Base-by-base conservation (phyloP, 495 filamentous ascomycete species). In the Aspergillus asperescens region DNA sequence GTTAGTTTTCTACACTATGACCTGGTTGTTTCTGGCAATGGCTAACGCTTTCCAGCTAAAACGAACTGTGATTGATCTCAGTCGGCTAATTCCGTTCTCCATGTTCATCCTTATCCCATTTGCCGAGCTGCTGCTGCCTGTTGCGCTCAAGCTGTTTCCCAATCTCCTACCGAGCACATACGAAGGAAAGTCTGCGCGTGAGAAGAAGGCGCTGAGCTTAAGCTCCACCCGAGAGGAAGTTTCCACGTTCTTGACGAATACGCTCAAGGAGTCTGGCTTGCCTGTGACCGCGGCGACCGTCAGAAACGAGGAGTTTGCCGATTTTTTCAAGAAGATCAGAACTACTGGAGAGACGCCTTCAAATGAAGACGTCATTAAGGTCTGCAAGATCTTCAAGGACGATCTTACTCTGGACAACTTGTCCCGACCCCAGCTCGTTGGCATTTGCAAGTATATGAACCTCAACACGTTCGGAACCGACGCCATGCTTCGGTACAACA, bases 311-410 rank as follows among this genome's bases (percentile, higher is more conserved):
- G 94, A 96, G 62, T 97, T 99, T 59, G 78, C 88, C n/a, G 85
- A 89, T 52, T 99, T 99, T 70, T 99, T 99, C 83, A 84, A 88
- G 62, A 99, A 99, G 75, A 82, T 96, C 60, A 87, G 93, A 38
- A 79, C 88, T 15, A 96, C 90, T 4, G 94, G 91, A 23, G 92
- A 97, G 73, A 72, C 82, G 22, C 94, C 94, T 0, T 90, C 88
- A 12, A 83, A 83, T 35, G 81, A 87, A 54, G 93, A 97, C 64
- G 87, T 99, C 54, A 95, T 99, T 73, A 96, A 91, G 73, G 93
- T 99, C 49, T 97, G 94, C 84, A 95, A 99, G 79, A 86, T 95
- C 62, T 99, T 99, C 79, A 95, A 93, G 71, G 93, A 99, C 69
- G 93, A 99, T 66, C 63, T 99, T 54, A 99, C 93, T 0, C 80